Evolutionary conservation across 371 early-diverging fungal species (phyloP).

Genomic region (Apophysomyces sp.): DNA sequence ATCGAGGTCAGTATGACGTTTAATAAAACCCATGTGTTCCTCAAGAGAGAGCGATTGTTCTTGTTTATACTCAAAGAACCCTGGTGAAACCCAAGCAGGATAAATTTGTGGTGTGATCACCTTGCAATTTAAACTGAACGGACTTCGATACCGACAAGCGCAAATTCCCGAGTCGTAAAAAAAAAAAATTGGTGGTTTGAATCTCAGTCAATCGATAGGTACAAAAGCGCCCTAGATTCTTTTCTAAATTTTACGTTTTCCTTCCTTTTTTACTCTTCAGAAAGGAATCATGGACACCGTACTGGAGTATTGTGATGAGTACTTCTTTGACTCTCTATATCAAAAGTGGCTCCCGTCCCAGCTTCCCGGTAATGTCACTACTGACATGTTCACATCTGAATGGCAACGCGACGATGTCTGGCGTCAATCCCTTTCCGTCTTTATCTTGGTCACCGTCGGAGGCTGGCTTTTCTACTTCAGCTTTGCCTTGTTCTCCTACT

Average conservation of each 20-base stretch:
- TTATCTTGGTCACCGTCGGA: slow-evolving; percentile 67
- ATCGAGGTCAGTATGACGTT: neutral
- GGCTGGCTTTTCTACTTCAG: slow-evolving; percentile 79
- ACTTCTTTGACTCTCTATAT: slow-evolving; percentile 59
- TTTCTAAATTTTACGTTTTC: neutral
- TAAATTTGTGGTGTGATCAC: neutral
- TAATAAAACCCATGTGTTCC: neutral
- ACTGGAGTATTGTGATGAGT: slow-evolving; percentile 63
- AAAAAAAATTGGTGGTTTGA: neutral
- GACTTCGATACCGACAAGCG: neutral
- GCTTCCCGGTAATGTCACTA: slow-evolving; percentile 15
- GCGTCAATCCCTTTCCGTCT: slow-evolving; percentile 73
- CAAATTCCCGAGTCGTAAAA: neutral
- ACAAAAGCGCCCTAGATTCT: neutral
- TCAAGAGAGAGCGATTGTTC: too few relatives aligned
- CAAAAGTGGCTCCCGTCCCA: slow-evolving; percentile 37
- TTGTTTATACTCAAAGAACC: too few relatives aligned
- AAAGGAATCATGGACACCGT: slow-evolving; percentile 66
- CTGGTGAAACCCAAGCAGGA: neutral
- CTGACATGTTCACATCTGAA: slow-evolving; percentile 19
- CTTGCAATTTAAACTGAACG: neutral
- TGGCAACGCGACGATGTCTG: slow-evolving; percentile 61
- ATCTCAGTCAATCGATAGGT: neutral
- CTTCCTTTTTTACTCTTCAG: neutral
- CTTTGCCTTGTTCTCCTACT: slow-evolving; percentile 76